These are phyloP conservation scores for Erucastrum elatum DNA, from an alignment of 345 rosid genomes.

Conservation along the genomic window DNA sequence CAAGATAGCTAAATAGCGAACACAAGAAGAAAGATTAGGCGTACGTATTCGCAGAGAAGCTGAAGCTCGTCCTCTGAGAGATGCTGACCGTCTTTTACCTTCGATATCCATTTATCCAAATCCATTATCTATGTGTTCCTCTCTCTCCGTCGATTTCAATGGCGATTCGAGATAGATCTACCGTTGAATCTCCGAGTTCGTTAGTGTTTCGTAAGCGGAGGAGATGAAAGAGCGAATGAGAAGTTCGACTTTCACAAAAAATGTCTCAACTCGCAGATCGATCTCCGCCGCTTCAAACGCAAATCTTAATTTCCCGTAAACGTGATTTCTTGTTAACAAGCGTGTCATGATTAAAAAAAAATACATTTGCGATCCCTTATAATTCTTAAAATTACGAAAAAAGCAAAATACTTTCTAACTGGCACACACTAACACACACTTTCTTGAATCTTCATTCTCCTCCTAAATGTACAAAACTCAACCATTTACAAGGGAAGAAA, in stretches of 20 bases:
- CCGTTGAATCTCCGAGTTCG: constrained; percentile 24
- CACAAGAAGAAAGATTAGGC: neutral
- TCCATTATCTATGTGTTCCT: constrained; percentile 51
- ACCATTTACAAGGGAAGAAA: constrained; percentile 32
- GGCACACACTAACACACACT: neutral
- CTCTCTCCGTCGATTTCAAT: too few species aligned
- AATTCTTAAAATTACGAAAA: constrained; percentile 3
- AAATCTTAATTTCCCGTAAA: constrained; percentile 4
- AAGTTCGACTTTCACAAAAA: constrained; percentile 27
- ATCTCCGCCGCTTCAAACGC: constrained; percentile 36
- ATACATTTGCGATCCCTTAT: neutral
- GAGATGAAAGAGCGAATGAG: constrained; percentile 27
- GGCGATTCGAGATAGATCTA: constrained; percentile 30
- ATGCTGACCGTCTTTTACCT: constrained; percentile 95
- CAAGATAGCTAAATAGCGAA: neutral
- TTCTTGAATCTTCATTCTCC: constrained; percentile 18
- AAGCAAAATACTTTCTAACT: neutral
- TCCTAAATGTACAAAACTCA: constrained; percentile 29
- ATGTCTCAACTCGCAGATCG: constrained; percentile 29
- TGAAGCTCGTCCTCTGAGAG: constrained; percentile 97
- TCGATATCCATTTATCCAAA: constrained; percentile 96
- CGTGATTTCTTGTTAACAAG: neutral
- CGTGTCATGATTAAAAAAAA: neutral
- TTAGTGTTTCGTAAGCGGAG: constrained; percentile 34
- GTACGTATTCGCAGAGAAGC: constrained; percentile 91